Evolutionary conservation across 2,329 filamentous ascomycete species (phyloP).

Genomic region (Clonostachys byssicola): DNA sequence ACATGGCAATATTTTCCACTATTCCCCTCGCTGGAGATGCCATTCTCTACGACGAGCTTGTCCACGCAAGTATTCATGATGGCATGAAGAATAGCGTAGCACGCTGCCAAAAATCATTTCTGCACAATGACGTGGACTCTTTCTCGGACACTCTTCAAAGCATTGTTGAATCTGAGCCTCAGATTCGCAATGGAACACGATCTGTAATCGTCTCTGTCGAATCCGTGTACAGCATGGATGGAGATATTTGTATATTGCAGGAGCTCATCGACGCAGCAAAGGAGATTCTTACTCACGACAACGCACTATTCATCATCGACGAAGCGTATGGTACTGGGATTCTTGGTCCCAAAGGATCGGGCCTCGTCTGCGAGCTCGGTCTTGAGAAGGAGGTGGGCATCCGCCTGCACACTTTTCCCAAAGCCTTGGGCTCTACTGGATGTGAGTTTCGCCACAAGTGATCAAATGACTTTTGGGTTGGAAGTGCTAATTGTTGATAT

Average conservation of each 20-base stretch:
- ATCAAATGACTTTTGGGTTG: neutral
- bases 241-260: slow-evolving; percentile 32
- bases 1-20: slow-evolving; percentile 42
- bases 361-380: slow-evolving; percentile 42
- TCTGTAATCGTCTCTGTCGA: slow-evolving; percentile 33
- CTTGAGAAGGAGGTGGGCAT: slow-evolving; percentile 44
- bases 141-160: slow-evolving; percentile 26
- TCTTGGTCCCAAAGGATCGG: slow-evolving; percentile 40
- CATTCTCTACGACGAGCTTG: slow-evolving; percentile 60
- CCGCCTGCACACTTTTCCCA: slow-evolving; percentile 46
- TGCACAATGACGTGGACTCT: slow-evolving; percentile 33
- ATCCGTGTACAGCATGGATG: slow-evolving; percentile 42
- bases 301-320: slow-evolving; percentile 47
- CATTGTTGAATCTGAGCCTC: slow-evolving; percentile 13
- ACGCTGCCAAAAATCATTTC: slow-evolving; percentile 32
- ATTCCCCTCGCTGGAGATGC: slow-evolving; percentile 47
- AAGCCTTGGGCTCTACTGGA: slow-evolving; percentile 31
- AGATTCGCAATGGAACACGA: no score
- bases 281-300: slow-evolving; percentile 23
- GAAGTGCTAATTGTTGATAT: neutral
- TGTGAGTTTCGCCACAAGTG: neutral
- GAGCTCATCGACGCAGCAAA: slow-evolving; percentile 28
- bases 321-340: slow-evolving; percentile 52
- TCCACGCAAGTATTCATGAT: slow-evolving; percentile 64
- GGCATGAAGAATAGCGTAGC: slow-evolving; percentile 56